phyloP scores from a whole-genome alignment of 2,329 filamentous ascomycete species.

The Trichoderma hamatum region DNA sequence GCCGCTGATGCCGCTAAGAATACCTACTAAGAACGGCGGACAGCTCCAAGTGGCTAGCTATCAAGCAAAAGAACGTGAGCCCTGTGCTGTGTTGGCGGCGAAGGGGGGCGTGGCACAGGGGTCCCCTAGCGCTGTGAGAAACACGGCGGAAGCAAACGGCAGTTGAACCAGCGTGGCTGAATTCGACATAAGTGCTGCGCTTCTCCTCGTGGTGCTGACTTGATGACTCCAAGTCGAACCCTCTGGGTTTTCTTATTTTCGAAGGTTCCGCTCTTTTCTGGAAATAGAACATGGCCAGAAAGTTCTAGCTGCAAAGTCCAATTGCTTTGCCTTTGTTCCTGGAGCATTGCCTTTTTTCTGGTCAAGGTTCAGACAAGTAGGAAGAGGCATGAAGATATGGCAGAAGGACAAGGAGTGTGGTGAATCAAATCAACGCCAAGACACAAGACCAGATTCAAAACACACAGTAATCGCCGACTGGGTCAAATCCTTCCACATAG shows the following conservation, averaged over 20 bases:
- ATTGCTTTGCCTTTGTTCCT: not conserved
- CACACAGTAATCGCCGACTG: not conserved
- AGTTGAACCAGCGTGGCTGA: not conserved
- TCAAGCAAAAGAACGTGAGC: not conserved
- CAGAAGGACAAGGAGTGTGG: not conserved
- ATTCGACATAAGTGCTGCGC: not conserved
- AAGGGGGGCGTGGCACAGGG: slow-evolving; percentile 1
- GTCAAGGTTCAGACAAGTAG: not conserved
- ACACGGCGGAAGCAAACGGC: not conserved
- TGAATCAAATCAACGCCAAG: not conserved
- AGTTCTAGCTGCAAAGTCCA: not conserved
- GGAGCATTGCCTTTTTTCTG: not conserved
- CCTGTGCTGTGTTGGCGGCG: not conserved
- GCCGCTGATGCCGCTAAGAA: slow-evolving; percentile 14
- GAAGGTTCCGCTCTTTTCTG: not conserved
- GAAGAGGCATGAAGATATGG: not conserved
- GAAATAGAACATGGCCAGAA: not conserved
- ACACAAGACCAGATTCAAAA: not conserved
- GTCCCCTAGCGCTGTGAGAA: not conserved
- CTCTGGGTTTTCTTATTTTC: not conserved
- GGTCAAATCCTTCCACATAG: slow-evolving; percentile 6
- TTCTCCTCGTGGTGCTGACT: not conserved
- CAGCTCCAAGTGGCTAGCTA: not conserved
- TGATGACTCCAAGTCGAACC: not conserved
- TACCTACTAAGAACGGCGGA: not conserved